A percentile compares a stretch with the other conserved stretches of the same genome.
Evolutionary conservation across 441 rosid species (phyloP).

Genomic region (Pelargonium myrrhifolium): DNA sequence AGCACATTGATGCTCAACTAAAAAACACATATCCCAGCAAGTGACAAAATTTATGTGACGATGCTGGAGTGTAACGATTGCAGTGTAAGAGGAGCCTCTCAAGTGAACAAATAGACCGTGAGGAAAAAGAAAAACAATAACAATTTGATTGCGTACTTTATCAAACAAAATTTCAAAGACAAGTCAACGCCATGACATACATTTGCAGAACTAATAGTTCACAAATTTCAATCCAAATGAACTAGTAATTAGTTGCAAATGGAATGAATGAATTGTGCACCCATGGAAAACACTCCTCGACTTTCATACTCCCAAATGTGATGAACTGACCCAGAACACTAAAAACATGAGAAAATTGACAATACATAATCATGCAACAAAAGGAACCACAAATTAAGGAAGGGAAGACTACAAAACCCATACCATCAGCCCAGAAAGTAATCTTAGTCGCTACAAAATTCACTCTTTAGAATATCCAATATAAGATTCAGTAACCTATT

Average conservation of each 20-base stretch:
- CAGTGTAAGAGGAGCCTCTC: too few relatives aligned
- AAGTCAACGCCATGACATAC: not conserved
- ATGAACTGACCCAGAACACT: not conserved
- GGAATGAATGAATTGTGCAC: not conserved
- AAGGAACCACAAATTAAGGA: not conserved
- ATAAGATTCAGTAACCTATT: too few relatives aligned
- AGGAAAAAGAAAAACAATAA: too few relatives aligned
- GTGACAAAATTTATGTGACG: too few relatives aligned
- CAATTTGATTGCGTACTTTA: not conserved
- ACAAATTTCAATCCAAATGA: too few relatives aligned
- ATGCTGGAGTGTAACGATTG: too few relatives aligned
- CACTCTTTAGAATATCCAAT: too few relatives aligned
- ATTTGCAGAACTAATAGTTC: not conserved
- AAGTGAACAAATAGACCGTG: too few relatives aligned
- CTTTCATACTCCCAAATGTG: not conserved
- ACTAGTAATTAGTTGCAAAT: not conserved
- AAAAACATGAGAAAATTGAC: too few relatives aligned
- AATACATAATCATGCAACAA: too few relatives aligned
- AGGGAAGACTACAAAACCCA: not conserved
- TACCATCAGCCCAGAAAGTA: not conserved
- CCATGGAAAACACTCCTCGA: too few relatives aligned
- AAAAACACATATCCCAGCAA: not conserved
- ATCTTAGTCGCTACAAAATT: too few relatives aligned
- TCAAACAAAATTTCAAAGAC: not conserved
- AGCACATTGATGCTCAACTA: not conserved